Evolutionary conservation across 768 basidiomycete species (phyloP), one percentile per base, ranked within the genome.

Genomic region (Kwoniella pini): DNA sequence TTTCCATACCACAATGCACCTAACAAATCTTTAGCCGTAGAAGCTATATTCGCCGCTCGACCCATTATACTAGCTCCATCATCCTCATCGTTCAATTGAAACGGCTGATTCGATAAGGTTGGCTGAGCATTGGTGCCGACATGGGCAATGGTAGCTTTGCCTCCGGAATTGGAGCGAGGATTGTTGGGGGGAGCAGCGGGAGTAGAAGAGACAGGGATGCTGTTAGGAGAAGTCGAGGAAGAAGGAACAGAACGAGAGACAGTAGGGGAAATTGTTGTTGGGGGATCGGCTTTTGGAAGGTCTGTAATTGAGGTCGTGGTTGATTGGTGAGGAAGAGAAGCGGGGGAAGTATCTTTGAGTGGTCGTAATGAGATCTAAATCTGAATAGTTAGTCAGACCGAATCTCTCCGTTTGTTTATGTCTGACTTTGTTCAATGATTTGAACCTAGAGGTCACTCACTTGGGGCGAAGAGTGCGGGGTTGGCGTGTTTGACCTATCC

Each of bases 11-110:
- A 87, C 60, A 87, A 79, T 21, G 83, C 80, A 21, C 89, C 88
- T 19, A 92, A 72, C 68, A 88, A 86, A 43, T 88, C 88, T 19
- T 89, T 86, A 1, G 91, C 91, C 52, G 83, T 86, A 43, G 85
- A 86, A 59, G 92, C 88, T 39, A 93, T 88, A 54, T 88, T 89
- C 19, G 87, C 88, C 22, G 90, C 86, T 48, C 84, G 81, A 15
- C 84, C 83, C 22, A 84, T 84, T 21, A 87, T 78, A 36, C 81
- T 83, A 4, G 80, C 82, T 21, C 72, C 75, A 50, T 71, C 75
- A 42, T 63, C 60, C 31, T 65, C 49, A 49, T 63, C 58, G 10
- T 21, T 31, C 12, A 36, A 26, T 42, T 42, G 48, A 50, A 28
- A 10, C 7, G 57, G 62, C 58, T 58, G 63, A 31, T 50, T 30